These are phyloP conservation scores for Amorphotheca resinae DNA, from an alignment of 495 filamentous ascomycete genomes.

Conservation along the genomic window DNA sequence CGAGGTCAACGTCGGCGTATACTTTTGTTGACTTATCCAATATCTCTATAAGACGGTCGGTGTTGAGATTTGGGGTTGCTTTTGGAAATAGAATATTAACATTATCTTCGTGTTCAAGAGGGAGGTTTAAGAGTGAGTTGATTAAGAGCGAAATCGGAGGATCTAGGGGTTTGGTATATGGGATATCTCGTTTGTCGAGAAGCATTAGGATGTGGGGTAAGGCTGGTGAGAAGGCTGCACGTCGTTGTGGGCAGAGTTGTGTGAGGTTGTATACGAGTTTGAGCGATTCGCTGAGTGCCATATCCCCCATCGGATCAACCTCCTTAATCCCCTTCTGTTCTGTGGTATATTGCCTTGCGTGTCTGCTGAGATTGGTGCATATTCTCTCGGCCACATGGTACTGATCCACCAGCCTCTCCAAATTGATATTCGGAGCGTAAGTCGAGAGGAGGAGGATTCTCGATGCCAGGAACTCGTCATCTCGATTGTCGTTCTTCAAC, in stretches of 20 bases:
- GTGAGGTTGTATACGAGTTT: conserved; percentile 86
- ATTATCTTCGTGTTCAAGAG: conserved; percentile 35
- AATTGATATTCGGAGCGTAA: conserved; percentile 62
- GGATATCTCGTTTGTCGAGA: conserved; percentile 33
- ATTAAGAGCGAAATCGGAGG: conserved; percentile 45
- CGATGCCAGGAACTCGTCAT: conserved; percentile 80
- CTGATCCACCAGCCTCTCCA: conserved; percentile 54
- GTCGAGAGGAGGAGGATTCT: conserved; percentile 80
- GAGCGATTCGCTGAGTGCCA: conserved; percentile 72
- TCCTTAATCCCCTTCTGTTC: conserved; percentile 20
- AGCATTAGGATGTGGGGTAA: conserved; percentile 64
- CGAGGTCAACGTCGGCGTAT: conserved; percentile 55
- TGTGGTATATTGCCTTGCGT: conserved; percentile 42
- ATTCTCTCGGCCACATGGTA: conserved; percentile 60
- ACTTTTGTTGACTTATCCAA: conserved; percentile 49
- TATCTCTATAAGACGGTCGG: conserved; percentile 60
- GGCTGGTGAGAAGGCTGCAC: conserved; percentile 47
- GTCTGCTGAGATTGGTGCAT: conserved; percentile 51
- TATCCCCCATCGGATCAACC: conserved; percentile 52
- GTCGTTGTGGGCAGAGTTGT: conserved; percentile 50
- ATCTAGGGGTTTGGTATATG: conserved; percentile 27
- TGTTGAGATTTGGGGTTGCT: conserved; percentile 43
- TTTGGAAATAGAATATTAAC: conserved; percentile 51
- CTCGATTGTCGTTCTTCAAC: conserved; percentile 62
- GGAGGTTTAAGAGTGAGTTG: conserved; percentile 69